phyloP scores from a whole-genome alignment of 148 eudicot species.

The Cornus controversa region DNA sequence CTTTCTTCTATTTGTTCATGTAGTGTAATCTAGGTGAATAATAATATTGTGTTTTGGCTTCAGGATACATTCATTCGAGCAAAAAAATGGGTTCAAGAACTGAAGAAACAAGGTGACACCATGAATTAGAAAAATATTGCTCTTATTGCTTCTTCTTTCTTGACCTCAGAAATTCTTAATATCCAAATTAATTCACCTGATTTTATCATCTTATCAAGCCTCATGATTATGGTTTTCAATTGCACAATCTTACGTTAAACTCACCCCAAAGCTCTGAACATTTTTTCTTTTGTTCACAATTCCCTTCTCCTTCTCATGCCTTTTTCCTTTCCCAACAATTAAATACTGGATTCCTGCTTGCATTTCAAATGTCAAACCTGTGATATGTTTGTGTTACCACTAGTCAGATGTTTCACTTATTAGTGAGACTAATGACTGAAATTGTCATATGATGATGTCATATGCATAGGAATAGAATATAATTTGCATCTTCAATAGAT shows the following conservation, averaged over 20 bases:
- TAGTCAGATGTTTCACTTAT: neutral
- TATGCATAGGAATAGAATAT: neutral
- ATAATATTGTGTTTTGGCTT: slow-evolving; percentile 12
- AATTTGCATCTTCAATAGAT: neutral
- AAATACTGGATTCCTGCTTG: neutral
- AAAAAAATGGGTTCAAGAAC: slow-evolving; percentile 51
- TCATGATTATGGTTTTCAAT: neutral
- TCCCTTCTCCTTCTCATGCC: neutral
- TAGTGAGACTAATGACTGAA: neutral
- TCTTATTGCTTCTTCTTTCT: slow-evolving; percentile 8
- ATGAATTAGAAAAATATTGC: neutral
- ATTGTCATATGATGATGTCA: neutral
- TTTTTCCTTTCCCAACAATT: neutral
- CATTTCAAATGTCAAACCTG: too few relatives aligned
- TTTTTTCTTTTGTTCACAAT: neutral
- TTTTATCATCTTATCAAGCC: neutral
- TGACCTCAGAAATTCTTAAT: neutral
- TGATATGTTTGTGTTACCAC: neutral
- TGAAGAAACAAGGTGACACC: slow-evolving; percentile 41
- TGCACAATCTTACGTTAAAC: neutral
- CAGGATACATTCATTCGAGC: slow-evolving; percentile 48
- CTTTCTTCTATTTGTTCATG: slow-evolving; percentile 1
- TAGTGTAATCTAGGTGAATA: neutral
- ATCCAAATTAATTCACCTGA: neutral
- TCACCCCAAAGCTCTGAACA: neutral